phyloP scores from a whole-genome alignment of 371 early-diverging fungal species.

The Actinomortierella ambigua region DNA sequence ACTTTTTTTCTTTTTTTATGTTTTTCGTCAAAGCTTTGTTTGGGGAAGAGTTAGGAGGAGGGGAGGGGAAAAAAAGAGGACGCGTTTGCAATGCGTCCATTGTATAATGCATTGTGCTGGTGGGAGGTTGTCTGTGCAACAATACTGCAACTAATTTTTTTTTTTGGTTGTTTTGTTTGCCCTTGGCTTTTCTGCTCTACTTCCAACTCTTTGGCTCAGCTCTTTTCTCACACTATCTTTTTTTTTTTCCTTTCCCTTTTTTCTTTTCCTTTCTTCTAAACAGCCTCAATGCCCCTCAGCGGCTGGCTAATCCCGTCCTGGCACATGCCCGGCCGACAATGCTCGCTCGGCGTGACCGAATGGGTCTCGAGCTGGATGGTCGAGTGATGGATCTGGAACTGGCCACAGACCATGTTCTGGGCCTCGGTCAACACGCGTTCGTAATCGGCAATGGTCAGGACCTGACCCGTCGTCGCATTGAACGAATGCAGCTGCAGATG shows the following conservation, averaged over 20 bases:
- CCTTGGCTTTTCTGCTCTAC: too few species aligned
- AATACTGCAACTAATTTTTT: too few species aligned
- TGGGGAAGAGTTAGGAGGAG: too few species aligned
- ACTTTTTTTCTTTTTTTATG: too few species aligned
- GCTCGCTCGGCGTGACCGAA: slow-evolving; percentile 50
- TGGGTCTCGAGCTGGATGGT: slow-evolving; percentile 73
- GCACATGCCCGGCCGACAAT: slow-evolving; percentile 56
- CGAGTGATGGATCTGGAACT: slow-evolving; percentile 71
- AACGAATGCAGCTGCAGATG: slow-evolving; percentile 29
- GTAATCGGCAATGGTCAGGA: slow-evolving; percentile 43
- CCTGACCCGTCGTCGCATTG: slow-evolving; percentile 6
- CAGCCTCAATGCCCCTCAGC: slow-evolving; percentile 6
- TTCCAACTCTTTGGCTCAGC: too few species aligned
- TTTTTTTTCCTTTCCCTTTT: neutral
- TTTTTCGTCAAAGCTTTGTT: too few species aligned
- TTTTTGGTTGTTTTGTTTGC: too few species aligned
- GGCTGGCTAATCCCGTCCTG: slow-evolving; percentile 15
- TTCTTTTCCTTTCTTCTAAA: slow-evolving; percentile 9
- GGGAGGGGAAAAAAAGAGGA: too few species aligned
- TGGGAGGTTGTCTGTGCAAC: too few species aligned
- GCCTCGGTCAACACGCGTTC: slow-evolving; percentile 60
- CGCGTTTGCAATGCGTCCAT: too few species aligned
- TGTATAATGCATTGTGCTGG: too few species aligned
- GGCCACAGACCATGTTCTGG: slow-evolving; percentile 65
- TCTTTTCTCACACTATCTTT: too few species aligned